Conservation (phyloP, 192 early-diverging fungal species). For the Mortierella antarctica region DNA sequence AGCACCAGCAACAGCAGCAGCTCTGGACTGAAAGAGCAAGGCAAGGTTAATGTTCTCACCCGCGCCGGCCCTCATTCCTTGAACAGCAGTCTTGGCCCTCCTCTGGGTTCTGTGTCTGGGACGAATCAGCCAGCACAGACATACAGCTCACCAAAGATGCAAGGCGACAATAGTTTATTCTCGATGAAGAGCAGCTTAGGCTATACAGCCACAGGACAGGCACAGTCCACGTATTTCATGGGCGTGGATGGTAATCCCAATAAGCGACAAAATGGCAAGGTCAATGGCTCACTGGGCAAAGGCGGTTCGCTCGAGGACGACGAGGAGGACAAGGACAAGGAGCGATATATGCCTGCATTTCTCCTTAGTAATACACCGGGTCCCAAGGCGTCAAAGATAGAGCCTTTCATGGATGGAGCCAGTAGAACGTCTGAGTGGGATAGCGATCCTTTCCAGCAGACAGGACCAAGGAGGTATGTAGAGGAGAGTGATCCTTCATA, state of each 20-base stretch:
- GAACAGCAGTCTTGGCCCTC: slow-evolving; percentile 44
- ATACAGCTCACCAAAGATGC: slow-evolving; percentile 17
- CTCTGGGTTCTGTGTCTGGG: slow-evolving; percentile 46
- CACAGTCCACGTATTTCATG: slow-evolving; percentile 10
- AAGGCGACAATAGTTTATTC: background rate
- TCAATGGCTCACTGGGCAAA: background rate
- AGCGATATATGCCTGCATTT: slow-evolving; percentile 36
- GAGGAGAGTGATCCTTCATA: background rate
- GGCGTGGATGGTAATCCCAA: slow-evolving; percentile 10
- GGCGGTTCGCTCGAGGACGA: slow-evolving; percentile 13
- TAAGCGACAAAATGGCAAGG: slow-evolving; percentile 2
- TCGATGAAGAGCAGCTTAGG: slow-evolving; percentile 7
- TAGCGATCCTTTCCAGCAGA: slow-evolving; percentile 16
- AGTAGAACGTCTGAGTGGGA: slow-evolving; percentile 16
- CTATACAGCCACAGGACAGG: background rate
- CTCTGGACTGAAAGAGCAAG: slow-evolving; percentile 26
- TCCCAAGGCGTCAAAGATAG: slow-evolving; percentile 33
- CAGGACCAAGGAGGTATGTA: slow-evolving; percentile 9
- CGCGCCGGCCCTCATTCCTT: slow-evolving; percentile 7
- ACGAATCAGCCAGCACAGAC: slow-evolving; percentile 4
- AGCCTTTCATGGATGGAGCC: slow-evolving; percentile 16
- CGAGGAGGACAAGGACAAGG: slow-evolving; percentile 50
- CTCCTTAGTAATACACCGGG: slow-evolving; percentile 16
- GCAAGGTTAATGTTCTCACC: slow-evolving; percentile 31
- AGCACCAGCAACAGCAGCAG: slow-evolving; percentile 6